Evolutionary conservation across 257 asterid genomes (phyloP).

Genomic region (Capsicum pubescens): DNA sequence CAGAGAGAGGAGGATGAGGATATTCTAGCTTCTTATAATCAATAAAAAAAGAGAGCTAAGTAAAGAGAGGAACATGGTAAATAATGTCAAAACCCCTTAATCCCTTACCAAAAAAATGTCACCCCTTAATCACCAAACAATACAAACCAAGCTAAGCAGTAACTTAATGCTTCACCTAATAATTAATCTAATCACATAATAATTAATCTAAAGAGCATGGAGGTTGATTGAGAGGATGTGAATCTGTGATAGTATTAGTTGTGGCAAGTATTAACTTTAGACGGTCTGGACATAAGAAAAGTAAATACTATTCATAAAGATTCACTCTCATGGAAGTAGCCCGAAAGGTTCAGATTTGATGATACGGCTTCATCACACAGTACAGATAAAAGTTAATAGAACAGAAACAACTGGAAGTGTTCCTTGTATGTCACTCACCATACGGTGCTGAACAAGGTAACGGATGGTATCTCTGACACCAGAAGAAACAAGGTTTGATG

Average conservation of each 20-base stretch:
- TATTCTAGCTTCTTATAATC: neutral
- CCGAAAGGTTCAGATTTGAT: neutral
- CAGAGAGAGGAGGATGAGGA: neutral
- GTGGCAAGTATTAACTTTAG: neutral
- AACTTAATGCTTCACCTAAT: neutral
- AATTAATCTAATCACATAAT: neutral
- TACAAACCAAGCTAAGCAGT: neutral
- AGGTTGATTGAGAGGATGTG: constrained; percentile 7
- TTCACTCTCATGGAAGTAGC: neutral
- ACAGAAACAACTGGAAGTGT: constrained; percentile 13
- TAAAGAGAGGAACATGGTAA: neutral
- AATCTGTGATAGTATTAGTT: neutral
- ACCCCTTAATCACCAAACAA: neutral
- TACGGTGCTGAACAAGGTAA: constrained; percentile 78
- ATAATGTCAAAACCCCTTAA: neutral
- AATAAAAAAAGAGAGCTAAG: neutral
- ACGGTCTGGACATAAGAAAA: neutral
- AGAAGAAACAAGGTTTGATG: constrained; percentile 90
- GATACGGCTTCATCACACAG: neutral
- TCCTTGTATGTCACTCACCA: constrained; percentile 62
- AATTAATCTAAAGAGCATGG: neutral
- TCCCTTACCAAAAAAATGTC: too few species aligned
- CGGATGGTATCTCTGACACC: constrained; percentile 83
- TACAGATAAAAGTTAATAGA: neutral
- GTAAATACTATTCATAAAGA: neutral